Percentiles rank a stretch among this genome's conserved stretches.
Conservation (phyloP, 1,284 basidiomycete species). For the Rhodotorula sp. region DNA sequence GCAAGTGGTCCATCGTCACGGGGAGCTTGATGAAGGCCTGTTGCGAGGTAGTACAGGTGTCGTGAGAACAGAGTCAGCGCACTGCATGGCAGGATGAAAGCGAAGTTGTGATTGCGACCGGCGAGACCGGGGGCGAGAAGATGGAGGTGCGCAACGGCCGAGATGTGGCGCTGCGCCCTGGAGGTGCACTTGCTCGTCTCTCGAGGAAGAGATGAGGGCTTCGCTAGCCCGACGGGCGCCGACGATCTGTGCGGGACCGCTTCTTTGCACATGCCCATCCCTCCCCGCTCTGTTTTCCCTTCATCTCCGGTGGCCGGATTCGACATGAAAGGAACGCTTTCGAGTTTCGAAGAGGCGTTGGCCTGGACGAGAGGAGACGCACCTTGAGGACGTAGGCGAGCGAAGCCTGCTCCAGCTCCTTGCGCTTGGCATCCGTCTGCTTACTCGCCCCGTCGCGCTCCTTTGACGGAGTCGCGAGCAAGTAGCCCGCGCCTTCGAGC, state of each 20-base stretch:
- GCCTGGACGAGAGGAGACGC: background rate
- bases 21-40: slow-evolving; percentile 33
- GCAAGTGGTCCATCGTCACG: slow-evolving; percentile 19
- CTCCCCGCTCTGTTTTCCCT: too few species aligned
- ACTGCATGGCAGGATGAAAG: background rate
- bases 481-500: slow-evolving; percentile 20
- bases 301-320: too few species aligned
- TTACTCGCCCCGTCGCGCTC: slow-evolving; percentile 7
- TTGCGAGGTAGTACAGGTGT: background rate
- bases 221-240: too few species aligned
- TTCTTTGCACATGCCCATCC: too few species aligned
- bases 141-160: background rate
- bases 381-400: slow-evolving; percentile 20
- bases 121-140: background rate
- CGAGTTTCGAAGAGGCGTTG: background rate
- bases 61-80: background rate
- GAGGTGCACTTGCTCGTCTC: background rate
- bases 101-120: background rate
- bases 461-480: background rate
- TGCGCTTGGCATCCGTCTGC: slow-evolving; percentile 7
- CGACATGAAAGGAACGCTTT: too few species aligned
- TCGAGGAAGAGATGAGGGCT: too few species aligned
- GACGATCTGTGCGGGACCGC: too few species aligned
- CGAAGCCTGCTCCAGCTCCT: slow-evolving; percentile 22
- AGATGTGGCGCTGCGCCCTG: too few species aligned